A percentile compares a stretch with the other conserved stretches of the same genome.
Conservation (phyloP, 1,139 yeast species). For the Kluyveromyces sp. region DNA sequence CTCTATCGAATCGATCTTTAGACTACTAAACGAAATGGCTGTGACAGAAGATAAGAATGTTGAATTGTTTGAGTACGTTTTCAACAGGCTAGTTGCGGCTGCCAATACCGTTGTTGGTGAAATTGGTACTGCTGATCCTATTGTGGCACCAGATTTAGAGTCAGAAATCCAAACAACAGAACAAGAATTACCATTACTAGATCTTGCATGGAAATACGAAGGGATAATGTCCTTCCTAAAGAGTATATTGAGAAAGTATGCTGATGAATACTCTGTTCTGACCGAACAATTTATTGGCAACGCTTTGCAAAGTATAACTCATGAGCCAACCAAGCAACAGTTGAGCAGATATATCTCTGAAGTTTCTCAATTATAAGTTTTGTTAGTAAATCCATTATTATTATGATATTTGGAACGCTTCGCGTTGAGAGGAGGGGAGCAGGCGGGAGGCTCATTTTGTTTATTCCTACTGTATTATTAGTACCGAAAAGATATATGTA, state of each 20-base stretch:
- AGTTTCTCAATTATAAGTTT: constrained; percentile 14
- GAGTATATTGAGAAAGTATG: constrained; percentile 34
- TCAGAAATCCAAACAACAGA: constrained; percentile 21
- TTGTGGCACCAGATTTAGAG: constrained; percentile 24
- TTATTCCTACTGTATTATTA: too few relatives aligned
- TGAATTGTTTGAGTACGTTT: constrained; percentile 31
- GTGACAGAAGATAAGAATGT: constrained; percentile 14
- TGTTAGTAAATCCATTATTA: neutral
- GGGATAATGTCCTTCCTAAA: constrained; percentile 31
- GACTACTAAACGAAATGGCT: constrained; percentile 27
- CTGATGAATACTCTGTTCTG: constrained; percentile 27
- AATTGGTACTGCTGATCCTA: constrained; percentile 22
- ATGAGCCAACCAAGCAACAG: constrained; percentile 25
- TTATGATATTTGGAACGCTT: too few relatives aligned
- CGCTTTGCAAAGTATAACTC: constrained; percentile 22
- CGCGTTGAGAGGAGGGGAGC: too few relatives aligned
- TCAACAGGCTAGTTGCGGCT: constrained; percentile 34
- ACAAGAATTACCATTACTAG: constrained; percentile 22
- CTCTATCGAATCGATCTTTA: constrained; percentile 32
- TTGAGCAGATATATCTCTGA: constrained; percentile 31
- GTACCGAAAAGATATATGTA: too few relatives aligned
- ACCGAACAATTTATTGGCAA: constrained; percentile 19
- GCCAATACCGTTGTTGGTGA: constrained; percentile 29
- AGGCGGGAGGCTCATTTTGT: too few relatives aligned
- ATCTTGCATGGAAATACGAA: constrained; percentile 34